Conservation (phyloP, 345 rosid species). For the Carallia pectinifolia region DNA sequence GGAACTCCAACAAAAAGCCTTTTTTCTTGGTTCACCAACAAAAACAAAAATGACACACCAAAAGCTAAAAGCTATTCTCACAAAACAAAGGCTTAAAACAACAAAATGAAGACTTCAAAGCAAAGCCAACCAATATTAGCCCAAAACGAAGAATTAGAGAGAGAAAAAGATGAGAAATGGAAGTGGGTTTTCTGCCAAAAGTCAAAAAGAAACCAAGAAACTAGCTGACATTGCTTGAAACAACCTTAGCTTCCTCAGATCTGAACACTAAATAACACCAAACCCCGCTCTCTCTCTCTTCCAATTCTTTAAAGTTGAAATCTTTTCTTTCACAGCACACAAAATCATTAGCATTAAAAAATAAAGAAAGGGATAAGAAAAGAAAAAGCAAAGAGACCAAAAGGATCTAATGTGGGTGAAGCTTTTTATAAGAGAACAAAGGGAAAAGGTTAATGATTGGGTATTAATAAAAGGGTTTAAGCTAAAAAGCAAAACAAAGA, state of each 20-base stretch:
- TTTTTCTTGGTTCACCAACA: neutral
- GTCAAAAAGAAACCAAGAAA: constrained; percentile 28
- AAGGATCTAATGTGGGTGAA: constrained; percentile 21
- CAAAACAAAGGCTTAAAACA: constrained; percentile 21
- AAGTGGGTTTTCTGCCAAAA: constrained; percentile 14
- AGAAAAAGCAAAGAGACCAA: constrained; percentile 15
- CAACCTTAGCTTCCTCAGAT: constrained; percentile 42
- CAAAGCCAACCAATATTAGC: neutral
- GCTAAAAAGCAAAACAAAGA: constrained; percentile 1
- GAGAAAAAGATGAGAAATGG: constrained; percentile 14
- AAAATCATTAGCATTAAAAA: neutral
- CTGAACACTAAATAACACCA: constrained; percentile 33
- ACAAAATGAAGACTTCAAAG: neutral
- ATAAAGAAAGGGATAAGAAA: neutral
- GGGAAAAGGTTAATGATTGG: constrained; percentile 34
- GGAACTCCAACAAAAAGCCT: constrained; percentile 5
- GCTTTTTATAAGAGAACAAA: constrained; percentile 1
- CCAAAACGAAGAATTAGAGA: constrained; percentile 11
- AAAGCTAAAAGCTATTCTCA: constrained; percentile 1
- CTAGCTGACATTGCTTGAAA: constrained; percentile 26
- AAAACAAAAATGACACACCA: neutral
- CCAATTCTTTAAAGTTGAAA: neutral
- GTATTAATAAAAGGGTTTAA: constrained; percentile 27
- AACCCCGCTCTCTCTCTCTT: neutral
- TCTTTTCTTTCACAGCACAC: neutral